Evolutionary conservation across 441 rosid species (phyloP), one percentile per base, ranked within the genome.

Genomic region (Sinapis alba): DNA sequence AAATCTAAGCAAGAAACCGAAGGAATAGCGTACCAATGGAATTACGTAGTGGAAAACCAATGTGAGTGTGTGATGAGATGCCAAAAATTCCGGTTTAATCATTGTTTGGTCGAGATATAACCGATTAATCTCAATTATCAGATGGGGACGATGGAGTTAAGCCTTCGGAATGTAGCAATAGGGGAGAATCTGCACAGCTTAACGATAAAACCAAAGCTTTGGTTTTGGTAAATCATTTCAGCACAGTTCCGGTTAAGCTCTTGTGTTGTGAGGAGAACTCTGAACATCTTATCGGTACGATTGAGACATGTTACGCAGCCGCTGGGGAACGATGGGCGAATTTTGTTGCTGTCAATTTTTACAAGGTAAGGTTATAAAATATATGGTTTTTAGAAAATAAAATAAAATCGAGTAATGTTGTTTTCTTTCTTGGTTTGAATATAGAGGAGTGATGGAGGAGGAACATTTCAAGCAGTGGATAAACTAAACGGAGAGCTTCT

Each of bases 21-120:
- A 79, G 94, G 93, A 74, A 92, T 90, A 15, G 97, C 99, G 53
- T 94, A 90, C 77, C 99, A 89, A 20, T 92, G 99, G 99, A 89
- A 86, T 61, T 94, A 86, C 88, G 83, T 90, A 81, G 90, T 90
- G 26, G 98, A 92, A 84, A 94, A 94, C 71, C 92, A 89, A 45
- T 90, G 98, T 92, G 82, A 82, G 88, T 51, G n/a, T n/a, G 65
- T 32, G 10, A 23, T 50, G n/a, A 60, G 7, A 54, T 54, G 12
- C 0, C 26, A 15, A 56, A n/a, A 16, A 18, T 9, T 34, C 30
- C 24, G 60, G 65, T 72, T 43, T 57, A 61, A 53, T 58, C 6
- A 26, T 0, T 9, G 12, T 28, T n/a, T 70, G 38, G 60, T 63
- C 10, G 24, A 75, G 27, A 62, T 13, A 69, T 63, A 53, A 63